Evolutionary conservation across 2,329 filamentous ascomycete genomes (phyloP).

Genomic region (Cladosporium sp.): DNA sequence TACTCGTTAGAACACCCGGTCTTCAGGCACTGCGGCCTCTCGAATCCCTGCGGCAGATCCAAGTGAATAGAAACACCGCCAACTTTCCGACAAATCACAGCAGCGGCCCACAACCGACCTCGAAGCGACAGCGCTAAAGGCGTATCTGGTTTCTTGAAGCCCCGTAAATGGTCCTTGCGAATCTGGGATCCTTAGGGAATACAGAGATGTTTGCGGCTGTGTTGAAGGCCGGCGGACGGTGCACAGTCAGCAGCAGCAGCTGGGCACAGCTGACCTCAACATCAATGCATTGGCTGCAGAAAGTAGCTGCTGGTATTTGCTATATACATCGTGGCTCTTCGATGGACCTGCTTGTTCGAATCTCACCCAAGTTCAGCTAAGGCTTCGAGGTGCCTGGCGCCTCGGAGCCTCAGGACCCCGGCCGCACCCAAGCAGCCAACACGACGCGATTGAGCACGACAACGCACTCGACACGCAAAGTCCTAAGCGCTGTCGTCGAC

Average conservation of each 20-base stretch:
- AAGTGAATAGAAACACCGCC: background rate
- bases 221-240: background rate
- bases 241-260: background rate
- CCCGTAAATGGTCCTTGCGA: background rate
- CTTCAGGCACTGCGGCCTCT: background rate
- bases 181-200: background rate
- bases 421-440: background rate
- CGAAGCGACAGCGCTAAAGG: background rate
- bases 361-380: background rate
- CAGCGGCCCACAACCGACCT: background rate
- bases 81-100: background rate
- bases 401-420: background rate
- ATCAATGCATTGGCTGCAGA: background rate
- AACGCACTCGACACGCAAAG: background rate
- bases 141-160: background rate
- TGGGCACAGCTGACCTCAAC: background rate
- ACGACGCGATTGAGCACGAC: background rate
- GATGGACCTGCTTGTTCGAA: background rate
- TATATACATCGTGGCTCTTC: background rate
- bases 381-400: background rate
- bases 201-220: background rate
- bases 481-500: background rate
- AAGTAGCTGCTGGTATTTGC: background rate
- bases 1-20: background rate
- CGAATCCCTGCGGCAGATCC: background rate